Evolutionary conservation across 495 filamentous ascomycete genomes (phyloP).

Genomic region (Neurospora sp.): DNA sequence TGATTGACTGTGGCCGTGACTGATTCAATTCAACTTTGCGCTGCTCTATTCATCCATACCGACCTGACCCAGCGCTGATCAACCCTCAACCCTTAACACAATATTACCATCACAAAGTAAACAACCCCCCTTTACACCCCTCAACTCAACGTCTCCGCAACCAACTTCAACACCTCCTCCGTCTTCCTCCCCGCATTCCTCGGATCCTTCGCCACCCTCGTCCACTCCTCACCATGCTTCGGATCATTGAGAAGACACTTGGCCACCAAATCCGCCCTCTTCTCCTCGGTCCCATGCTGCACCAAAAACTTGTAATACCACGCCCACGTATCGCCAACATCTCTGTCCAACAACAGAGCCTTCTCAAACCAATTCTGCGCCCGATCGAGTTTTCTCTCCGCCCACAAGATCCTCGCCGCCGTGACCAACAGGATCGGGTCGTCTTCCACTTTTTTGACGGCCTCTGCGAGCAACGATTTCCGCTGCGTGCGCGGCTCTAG

Average conservation of each 20-base stretch:
- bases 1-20: background rate
- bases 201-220: slow-evolving; percentile 74
- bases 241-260: slow-evolving; percentile 74
- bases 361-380: slow-evolving; percentile 96
- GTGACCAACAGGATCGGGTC: slow-evolving; percentile 70
- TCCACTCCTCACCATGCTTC: slow-evolving; percentile 89
- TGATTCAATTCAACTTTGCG: background rate
- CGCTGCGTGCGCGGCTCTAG: slow-evolving; percentile 85
- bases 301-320: slow-evolving; percentile 93
- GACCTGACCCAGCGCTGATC: background rate
- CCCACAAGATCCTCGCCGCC: slow-evolving; percentile 47
- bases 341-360: slow-evolving; percentile 74
- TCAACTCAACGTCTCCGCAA: slow-evolving; percentile 35
- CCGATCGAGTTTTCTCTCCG: slow-evolving; percentile 70
- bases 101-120: background rate
- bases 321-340: slow-evolving; percentile 89
- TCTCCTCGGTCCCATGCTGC: slow-evolving; percentile 89
- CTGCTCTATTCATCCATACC: background rate
- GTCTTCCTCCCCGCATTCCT: slow-evolving; percentile 58
- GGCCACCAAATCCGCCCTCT: slow-evolving; percentile 64
- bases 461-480: slow-evolving; percentile 80
- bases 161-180: slow-evolving; percentile 75
- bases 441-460: slow-evolving; percentile 92
- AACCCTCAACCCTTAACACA: background rate
- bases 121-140: background rate